phyloP scores from a whole-genome alignment of 306 rosid genomes.

The Abrus precatorius region DNA sequence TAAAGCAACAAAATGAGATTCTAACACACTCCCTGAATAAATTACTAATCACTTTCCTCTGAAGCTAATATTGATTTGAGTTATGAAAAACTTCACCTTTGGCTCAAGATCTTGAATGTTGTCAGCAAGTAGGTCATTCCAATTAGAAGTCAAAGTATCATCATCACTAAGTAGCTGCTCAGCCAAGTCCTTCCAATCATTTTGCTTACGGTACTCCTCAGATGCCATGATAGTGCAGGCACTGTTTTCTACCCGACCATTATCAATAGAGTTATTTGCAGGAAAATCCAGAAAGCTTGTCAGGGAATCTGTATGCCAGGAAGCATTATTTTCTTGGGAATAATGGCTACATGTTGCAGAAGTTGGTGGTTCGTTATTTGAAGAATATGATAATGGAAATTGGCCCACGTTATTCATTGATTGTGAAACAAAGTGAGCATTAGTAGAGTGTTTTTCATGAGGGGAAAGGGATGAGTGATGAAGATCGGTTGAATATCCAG shows the following conservation, averaged over 20 bases:
- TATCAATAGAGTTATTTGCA: constrained; percentile 62
- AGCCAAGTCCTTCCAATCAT: constrained; percentile 90
- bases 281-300: constrained; percentile 74
- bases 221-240: constrained; percentile 65
- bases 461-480: constrained; percentile 71
- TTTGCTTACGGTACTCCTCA: constrained; percentile 67
- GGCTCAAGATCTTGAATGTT: constrained; percentile 67
- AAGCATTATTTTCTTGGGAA: constrained; percentile 59
- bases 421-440: constrained; percentile 63
- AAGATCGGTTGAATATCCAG: constrained; percentile 75
- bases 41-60: constrained; percentile 31
- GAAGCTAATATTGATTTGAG: constrained; percentile 38
- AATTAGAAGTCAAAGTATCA: constrained; percentile 68
- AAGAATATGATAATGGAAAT: constrained; percentile 56
- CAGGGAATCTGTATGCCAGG: constrained; percentile 75
- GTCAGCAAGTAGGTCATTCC: constrained; percentile 78
- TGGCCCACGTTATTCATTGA: constrained; percentile 52
- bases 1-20: constrained; percentile 56
- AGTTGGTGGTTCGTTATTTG: constrained; percentile 57
- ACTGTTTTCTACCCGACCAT: constrained; percentile 65
- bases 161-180: constrained; percentile 79
- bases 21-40: constrained; percentile 37
- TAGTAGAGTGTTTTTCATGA: constrained; percentile 58
- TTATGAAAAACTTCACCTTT: constrained; percentile 61
- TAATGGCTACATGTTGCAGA: constrained; percentile 56